phyloP scores from a whole-genome alignment of 1,139 yeast species.

The Kluyveromyces sp. region DNA sequence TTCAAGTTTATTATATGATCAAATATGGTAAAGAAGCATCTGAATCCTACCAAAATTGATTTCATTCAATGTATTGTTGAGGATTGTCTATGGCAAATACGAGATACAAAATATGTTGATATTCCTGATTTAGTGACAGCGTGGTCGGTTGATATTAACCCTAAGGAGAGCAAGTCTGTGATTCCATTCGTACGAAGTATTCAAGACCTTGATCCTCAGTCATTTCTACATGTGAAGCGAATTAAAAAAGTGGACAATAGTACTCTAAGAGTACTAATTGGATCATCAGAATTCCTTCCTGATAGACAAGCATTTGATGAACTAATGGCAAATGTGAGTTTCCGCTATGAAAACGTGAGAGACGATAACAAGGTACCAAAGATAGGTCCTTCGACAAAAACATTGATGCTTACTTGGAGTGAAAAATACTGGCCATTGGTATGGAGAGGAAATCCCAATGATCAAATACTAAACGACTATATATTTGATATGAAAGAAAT shows the following conservation, averaged over 20 bases:
- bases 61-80: slow-evolving; percentile 43
- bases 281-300: slow-evolving; percentile 23
- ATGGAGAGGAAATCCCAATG: slow-evolving; percentile 90
- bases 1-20: neutral
- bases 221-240: slow-evolving; percentile 38
- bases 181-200: slow-evolving; percentile 27
- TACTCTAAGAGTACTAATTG: slow-evolving; percentile 31
- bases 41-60: slow-evolving; percentile 36
- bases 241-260: slow-evolving; percentile 26
- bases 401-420: slow-evolving; percentile 58
- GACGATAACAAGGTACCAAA: slow-evolving; percentile 36
- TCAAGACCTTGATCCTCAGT: slow-evolving; percentile 32
- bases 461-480: slow-evolving; percentile 55
- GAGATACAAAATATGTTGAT: slow-evolving; percentile 25
- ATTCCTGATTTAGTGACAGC: slow-evolving; percentile 39
- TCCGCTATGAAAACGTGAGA: slow-evolving; percentile 24
- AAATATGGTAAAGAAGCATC: slow-evolving; percentile 31
- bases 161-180: slow-evolving; percentile 35
- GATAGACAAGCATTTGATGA: slow-evolving; percentile 13
- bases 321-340: slow-evolving; percentile 15
- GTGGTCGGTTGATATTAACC: slow-evolving; percentile 50
- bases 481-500: slow-evolving; percentile 42
- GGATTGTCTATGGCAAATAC: slow-evolving; percentile 42
- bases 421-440: slow-evolving; percentile 70
- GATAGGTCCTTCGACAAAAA: slow-evolving; percentile 56